phyloP scores from a whole-genome alignment of 345 rosid genomes.

The Lumnitzera littorea region DNA sequence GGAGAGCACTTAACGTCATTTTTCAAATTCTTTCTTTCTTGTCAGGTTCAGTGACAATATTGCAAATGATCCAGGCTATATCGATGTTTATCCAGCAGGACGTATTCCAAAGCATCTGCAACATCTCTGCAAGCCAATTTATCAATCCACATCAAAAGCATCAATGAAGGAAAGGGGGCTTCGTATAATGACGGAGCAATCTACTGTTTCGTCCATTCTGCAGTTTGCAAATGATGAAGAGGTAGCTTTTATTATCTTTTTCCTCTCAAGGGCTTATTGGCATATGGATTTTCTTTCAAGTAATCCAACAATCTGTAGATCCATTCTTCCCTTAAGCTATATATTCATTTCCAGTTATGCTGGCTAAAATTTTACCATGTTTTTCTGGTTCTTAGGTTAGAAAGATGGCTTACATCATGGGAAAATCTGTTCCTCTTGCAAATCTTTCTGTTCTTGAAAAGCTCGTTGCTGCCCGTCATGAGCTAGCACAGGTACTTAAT shows the following conservation, averaged over 20 bases:
- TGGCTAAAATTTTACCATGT: background rate
- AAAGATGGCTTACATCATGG: conserved; percentile 61
- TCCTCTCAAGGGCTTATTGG: background rate
- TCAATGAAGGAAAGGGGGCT: conserved; percentile 53
- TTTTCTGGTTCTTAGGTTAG: conserved; percentile 49
- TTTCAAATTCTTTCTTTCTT: conserved; percentile 8
- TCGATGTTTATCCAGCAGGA: conserved; percentile 74
- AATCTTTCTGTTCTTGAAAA: conserved; percentile 70
- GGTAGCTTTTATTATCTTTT: conserved; percentile 31
- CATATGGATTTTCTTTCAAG: background rate
- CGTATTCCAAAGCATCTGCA: conserved; percentile 62
- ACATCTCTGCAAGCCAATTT: conserved; percentile 53
- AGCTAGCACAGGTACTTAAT: conserved; percentile 70
- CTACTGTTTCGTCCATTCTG: conserved; percentile 51
- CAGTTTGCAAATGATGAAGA: conserved; percentile 80
- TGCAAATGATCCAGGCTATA: conserved; percentile 62
- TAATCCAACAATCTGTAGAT: background rate
- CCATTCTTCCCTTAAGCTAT: background rate
- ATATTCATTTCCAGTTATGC: conserved; percentile 2
- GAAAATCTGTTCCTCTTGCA: conserved; percentile 71
- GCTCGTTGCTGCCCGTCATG: conserved; percentile 72
- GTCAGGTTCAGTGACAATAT: conserved; percentile 80
- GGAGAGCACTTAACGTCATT: conserved; percentile 2
- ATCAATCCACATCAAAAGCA: conserved; percentile 24
- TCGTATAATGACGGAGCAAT: conserved; percentile 56